Evolutionary conservation across 1,139 yeast genomes (phyloP), one percentile per base, ranked within the genome.

Genomic region (Suhomyces atakaporum): DNA sequence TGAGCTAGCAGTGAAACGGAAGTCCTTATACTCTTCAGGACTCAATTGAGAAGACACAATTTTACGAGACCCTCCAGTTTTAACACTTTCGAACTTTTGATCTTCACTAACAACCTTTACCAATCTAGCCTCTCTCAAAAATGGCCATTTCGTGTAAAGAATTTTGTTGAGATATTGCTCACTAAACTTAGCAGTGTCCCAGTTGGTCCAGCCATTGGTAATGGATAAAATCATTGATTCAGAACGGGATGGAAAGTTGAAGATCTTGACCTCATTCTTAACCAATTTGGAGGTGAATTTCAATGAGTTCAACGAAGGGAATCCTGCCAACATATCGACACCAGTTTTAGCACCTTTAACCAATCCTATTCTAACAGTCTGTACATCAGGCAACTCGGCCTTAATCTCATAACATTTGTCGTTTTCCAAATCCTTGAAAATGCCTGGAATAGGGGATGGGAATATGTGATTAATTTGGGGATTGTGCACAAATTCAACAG

Each of bases 121-220:
- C 27, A 92, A 79, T 52, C 77, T 79, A 15, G 90, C 85, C 60
- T 92, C 97, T 46, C 82, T 75, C 48, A 92, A 68, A 56, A 81
- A 88, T 18, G 99, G 99, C 94, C 96, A 92, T 49, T 82, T 80
- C 12, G 86, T 77, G 56, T 81, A 89, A 7, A 85, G 84, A 36
- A 78, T 62, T 42, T 77, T 73, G 37, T 79, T 81, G 37, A 83
- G 53, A 42, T 73, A 75, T 47, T 79, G 71, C 40, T 77, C 74
- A 16, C 89, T 82, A 48, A 87, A 73, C 39, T 73, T 84, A 29
- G 73, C 73, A 35, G 73, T 75, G 1, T 78, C 54, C 32, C 69
- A 51, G 22, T 70, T 76, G 19, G 56, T 57, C 69, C 75, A 73
- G 21, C 63, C 60, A 53, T 85, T 78, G 25, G 73, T 69, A 27